These are phyloP conservation scores for Cynanchum wilfordii DNA, from an alignment of 257 asterid genomes.

Conservation along the genomic window DNA sequence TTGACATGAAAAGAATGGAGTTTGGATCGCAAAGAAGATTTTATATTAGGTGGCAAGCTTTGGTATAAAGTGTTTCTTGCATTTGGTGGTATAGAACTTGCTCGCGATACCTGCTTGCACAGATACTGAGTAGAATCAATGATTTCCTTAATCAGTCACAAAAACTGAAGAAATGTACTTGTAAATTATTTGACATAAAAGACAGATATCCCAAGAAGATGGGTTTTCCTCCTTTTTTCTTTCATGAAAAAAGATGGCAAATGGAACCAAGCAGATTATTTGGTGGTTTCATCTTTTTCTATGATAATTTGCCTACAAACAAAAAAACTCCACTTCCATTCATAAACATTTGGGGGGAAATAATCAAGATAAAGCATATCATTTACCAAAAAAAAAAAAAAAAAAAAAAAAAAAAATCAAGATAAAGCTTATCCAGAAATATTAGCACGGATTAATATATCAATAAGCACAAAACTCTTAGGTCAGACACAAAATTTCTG, in stretches of 20 bases:
- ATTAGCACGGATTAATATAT: not conserved
- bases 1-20: constrained; percentile 48
- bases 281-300: not conserved
- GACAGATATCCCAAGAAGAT: not conserved
- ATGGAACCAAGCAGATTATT: too few relatives aligned
- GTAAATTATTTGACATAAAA: not conserved
- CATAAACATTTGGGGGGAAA: not conserved
- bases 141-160: not conserved
- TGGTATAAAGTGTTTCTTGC: constrained; percentile 55
- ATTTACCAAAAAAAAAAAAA: too few relatives aligned
- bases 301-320: not conserved
- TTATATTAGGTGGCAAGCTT: constrained; percentile 64
- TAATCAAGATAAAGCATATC: not conserved
- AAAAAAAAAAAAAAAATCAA: too few relatives aligned
- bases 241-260: too few relatives aligned
- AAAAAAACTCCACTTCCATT: too few relatives aligned
- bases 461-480: not conserved
- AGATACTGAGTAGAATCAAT: constrained; percentile 10
- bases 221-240: too few relatives aligned
- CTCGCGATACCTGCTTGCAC: constrained; percentile 54
- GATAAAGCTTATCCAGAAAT: not conserved
- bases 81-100: constrained; percentile 44
- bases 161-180: not conserved
- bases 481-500: too few relatives aligned
- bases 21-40: constrained; percentile 51